Evolutionary conservation across 352 stramenopile genomes (phyloP), one percentile per base, ranked within the genome.

Genomic region (Pythium diclinum): DNA sequence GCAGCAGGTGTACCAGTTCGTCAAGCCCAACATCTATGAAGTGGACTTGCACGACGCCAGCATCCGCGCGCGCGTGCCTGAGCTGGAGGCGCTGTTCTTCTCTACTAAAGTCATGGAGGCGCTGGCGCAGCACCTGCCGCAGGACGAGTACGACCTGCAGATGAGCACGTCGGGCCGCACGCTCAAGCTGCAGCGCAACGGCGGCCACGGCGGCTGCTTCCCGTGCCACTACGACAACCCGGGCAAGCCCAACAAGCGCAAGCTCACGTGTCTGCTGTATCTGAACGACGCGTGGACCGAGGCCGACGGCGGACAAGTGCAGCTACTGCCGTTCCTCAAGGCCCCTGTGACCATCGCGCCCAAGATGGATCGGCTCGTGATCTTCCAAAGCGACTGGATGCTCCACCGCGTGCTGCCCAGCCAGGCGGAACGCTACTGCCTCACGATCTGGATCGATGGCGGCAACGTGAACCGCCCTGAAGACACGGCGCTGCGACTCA

Each of bases 221-320:
- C 85, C 85, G 30, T 89, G 83, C 59, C 85, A 92, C 42, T 92
- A 92, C 73, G 85, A 94, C 69, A 94, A 94, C 61, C 85, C 85
- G 9, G 81, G 83, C 34, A 70, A 71, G 21, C 85, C 85, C 7
- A 92, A 92, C 76, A 87, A 85, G 58, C 77, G 85, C 49, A 87
- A 87, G 56, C 67, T 94, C 42, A 92, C 85, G 36, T 92, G 83
- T 60, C 65, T 94, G 58, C 61, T 94, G 21, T 94, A 94, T 63
- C 63, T 94, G 30, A 94, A 94, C 59, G 81, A 86, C 38, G 51
- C 59, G 28, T 94, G 85, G 85, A 73, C 78, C 21, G 25, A 77
- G 33, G 78, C 73, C 19, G 79, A 92, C 42, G 85, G 85, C 25
- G 85, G 85, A 13, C 81, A 94, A 61, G 77, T 94, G 36, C 81